phyloP scores from a whole-genome alignment of 164 flowering plant genomes.

The Berberis vulgaris region DNA sequence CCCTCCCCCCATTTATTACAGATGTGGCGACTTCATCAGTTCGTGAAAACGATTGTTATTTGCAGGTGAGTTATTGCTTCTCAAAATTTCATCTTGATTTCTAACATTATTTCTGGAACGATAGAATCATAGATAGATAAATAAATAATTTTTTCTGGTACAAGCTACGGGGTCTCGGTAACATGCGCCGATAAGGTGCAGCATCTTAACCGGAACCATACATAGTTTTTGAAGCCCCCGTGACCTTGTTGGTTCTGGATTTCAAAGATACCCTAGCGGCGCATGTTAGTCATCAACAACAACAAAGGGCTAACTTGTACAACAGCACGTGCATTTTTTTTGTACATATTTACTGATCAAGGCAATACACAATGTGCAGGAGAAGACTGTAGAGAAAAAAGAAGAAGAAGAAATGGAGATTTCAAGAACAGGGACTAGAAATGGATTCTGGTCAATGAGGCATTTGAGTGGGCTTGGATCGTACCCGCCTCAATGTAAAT shows the following conservation, averaged over 20 bases:
- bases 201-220: slow-evolving; percentile 5
- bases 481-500: slow-evolving; percentile 71
- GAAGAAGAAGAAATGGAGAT: not conserved
- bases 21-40: slow-evolving; percentile 7
- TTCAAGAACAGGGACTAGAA: not conserved
- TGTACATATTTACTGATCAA: not conserved
- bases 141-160: not conserved
- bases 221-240: not conserved
- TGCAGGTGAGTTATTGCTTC: slow-evolving; percentile 6
- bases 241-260: not conserved
- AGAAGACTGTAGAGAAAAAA: not conserved
- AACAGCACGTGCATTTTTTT: not conserved
- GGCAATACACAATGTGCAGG: not conserved
- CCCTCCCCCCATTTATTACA: not conserved
- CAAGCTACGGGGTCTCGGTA: slow-evolving; percentile 1
- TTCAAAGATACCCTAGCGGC: slow-evolving; percentile 4
- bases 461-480: slow-evolving; percentile 59
- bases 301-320: too few relatives aligned
- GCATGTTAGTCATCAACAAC: not conserved
- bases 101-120: not conserved
- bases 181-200: slow-evolving; percentile 5
- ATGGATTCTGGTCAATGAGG: not conserved
- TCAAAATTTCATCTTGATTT: not conserved
- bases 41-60: slow-evolving; percentile 4
- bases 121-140: not conserved